phyloP scores from a whole-genome alignment of 1,284 basidiomycete genomes.

The Melampsora abietis-canadensis region DNA sequence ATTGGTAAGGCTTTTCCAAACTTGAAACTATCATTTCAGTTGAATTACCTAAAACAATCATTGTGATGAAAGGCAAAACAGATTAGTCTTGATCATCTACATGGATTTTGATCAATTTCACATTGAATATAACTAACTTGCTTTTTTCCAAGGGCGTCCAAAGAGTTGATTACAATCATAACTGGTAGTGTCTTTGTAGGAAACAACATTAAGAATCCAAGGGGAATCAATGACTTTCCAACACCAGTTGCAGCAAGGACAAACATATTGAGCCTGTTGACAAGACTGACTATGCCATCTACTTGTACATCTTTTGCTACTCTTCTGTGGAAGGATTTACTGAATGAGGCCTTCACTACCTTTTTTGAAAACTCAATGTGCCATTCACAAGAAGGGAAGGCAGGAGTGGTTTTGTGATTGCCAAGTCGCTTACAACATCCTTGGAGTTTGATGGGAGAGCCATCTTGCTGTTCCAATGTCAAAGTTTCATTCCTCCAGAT shows the following conservation, averaged over 20 bases:
- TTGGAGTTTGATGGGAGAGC: too few relatives aligned
- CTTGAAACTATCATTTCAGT: neutral
- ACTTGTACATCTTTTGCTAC: slow-evolving; percentile 9
- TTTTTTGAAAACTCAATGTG: neutral
- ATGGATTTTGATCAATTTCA: neutral
- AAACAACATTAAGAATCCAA: neutral
- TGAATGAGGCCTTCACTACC: neutral
- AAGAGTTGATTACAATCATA: neutral
- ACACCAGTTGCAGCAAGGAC: slow-evolving; percentile 12
- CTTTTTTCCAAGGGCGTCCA: neutral
- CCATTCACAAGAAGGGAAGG: neutral
- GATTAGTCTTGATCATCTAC: neutral
- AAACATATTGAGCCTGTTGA: slow-evolving; percentile 7
- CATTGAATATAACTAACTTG: slow-evolving; percentile 6
- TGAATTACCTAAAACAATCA: neutral
- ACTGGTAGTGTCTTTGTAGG: neutral
- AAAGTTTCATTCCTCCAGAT: too few relatives aligned
- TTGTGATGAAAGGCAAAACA: neutral
- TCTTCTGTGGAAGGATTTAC: neutral
- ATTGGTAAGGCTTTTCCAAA: neutral
- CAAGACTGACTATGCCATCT: neutral
- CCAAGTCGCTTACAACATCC: neutral
- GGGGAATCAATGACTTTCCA: slow-evolving; percentile 7
- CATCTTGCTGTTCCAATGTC: too few relatives aligned
- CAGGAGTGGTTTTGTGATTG: neutral